phyloP scores from a whole-genome alignment of 208 protist genomes.

The Acanthamoeba sp. region DNA sequence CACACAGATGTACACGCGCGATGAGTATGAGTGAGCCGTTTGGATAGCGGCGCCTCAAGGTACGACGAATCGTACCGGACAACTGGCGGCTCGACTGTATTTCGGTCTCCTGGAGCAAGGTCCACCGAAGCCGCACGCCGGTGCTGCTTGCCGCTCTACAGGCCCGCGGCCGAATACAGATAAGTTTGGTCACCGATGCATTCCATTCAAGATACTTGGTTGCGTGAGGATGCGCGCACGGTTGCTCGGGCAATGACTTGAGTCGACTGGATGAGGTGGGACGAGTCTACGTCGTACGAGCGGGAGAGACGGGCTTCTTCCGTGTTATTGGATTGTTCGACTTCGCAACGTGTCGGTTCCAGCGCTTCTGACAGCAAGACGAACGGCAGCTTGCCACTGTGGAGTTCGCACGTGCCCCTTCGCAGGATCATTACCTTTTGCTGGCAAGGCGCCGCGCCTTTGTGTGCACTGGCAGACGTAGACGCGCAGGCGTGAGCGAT shows the following conservation, averaged over 20 bases:
- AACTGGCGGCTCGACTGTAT: neutral
- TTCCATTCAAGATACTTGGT: too few species aligned
- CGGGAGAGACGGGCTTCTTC: neutral
- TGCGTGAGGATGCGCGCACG: neutral
- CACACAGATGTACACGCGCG: neutral
- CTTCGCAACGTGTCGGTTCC: neutral
- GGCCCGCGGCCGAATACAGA: too few species aligned
- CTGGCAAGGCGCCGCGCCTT: slow-evolving; percentile 2
- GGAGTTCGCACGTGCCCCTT: slow-evolving; percentile 25
- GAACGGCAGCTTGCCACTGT: neutral
- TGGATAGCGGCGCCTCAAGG: neutral
- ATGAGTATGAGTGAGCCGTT: neutral
- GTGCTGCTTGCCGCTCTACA: neutral
- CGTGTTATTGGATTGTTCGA: neutral
- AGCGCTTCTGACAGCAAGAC: slow-evolving; percentile 20
- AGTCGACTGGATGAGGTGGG: too few species aligned
- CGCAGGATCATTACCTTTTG: slow-evolving; percentile 53
- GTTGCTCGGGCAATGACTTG: too few species aligned
- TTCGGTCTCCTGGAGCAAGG: neutral
- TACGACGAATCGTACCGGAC: neutral
- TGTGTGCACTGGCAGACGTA: neutral
- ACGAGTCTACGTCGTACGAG: neutral
- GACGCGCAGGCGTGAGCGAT: neutral
- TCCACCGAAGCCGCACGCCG: slow-evolving; percentile 6
- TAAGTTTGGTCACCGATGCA: too few species aligned